These are phyloP conservation scores for Pleurotus salmoneostramineus DNA, from an alignment of 768 basidiomycete species.

Conservation along the genomic window DNA sequence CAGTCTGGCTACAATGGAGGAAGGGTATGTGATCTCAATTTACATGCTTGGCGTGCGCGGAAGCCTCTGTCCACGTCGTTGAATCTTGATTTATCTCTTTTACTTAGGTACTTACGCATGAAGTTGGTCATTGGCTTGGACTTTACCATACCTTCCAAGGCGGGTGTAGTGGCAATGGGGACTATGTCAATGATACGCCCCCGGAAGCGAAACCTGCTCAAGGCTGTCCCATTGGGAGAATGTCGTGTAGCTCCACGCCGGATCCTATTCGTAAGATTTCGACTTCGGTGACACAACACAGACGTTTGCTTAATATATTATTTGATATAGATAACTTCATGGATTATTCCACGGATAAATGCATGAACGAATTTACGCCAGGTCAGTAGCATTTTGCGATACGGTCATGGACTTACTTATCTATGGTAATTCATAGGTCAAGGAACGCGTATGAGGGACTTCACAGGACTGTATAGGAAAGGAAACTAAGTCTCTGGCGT, in stretches of 20 bases:
- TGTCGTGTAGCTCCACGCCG: slow-evolving; percentile 6
- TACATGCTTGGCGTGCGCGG: background rate
- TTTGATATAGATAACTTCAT: background rate
- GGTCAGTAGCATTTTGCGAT: background rate
- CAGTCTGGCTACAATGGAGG: background rate
- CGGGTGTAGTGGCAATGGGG: slow-evolving; percentile 31
- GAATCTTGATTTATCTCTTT: too few relatives aligned
- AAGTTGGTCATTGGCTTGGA: slow-evolving; percentile 45
- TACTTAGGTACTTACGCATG: slow-evolving; percentile 35
- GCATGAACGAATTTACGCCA: background rate
- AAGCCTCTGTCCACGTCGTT: slow-evolving; percentile 13
- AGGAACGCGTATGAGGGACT: background rate
- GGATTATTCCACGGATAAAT: background rate
- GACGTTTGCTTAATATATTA: background rate
- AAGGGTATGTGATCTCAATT: background rate
- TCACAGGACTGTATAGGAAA: too few relatives aligned
- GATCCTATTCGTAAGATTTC: background rate
- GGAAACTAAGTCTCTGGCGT: too few relatives aligned
- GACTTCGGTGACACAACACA: background rate
- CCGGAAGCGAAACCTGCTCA: slow-evolving; percentile 28
- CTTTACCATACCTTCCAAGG: slow-evolving; percentile 44
- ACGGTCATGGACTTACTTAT: background rate
- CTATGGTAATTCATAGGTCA: background rate
- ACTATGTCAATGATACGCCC: slow-evolving; percentile 35
- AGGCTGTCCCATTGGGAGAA: slow-evolving; percentile 22